These are phyloP conservation scores for Cercospora beticola DNA, from an alignment of 2,329 filamentous ascomycete species.

Conservation along the genomic window DNA sequence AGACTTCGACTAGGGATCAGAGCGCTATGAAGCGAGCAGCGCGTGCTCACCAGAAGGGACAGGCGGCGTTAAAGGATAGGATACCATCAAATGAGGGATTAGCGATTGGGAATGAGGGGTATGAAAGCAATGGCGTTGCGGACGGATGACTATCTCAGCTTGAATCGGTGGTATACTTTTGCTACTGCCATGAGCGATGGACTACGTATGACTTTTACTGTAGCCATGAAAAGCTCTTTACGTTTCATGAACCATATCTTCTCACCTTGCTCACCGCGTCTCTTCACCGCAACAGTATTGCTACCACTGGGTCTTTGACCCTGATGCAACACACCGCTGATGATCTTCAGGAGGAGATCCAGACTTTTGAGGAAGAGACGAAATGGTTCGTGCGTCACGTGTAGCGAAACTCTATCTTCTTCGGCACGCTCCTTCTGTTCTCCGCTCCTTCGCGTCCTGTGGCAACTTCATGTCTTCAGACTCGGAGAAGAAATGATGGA, in stretches of 20 bases:
- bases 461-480: no score
- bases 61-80: conserved; percentile 11
- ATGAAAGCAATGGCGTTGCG: conserved; percentile 17
- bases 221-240: conserved; percentile 10
- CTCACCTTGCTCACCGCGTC: not conserved
- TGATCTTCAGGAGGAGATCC: not conserved
- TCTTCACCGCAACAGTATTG: not conserved
- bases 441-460: no score
- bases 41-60: not conserved
- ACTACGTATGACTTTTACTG: not conserved
- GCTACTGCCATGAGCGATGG: not conserved
- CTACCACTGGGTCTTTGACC: not conserved
- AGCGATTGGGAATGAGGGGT: conserved; percentile 11
- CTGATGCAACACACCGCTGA: not conserved
- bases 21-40: conserved; percentile 2
- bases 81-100: not conserved
- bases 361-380: not conserved
- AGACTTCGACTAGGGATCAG: not conserved
- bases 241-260: not conserved
- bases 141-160: conserved; percentile 1
- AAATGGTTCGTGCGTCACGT: not conserved
- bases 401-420: not conserved
- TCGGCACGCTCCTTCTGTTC: no score
- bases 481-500: no score
- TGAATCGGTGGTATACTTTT: not conserved